Evolutionary conservation across 1,284 basidiomycete genomes (phyloP).

Genomic region (Spongispora temasekensis): DNA sequence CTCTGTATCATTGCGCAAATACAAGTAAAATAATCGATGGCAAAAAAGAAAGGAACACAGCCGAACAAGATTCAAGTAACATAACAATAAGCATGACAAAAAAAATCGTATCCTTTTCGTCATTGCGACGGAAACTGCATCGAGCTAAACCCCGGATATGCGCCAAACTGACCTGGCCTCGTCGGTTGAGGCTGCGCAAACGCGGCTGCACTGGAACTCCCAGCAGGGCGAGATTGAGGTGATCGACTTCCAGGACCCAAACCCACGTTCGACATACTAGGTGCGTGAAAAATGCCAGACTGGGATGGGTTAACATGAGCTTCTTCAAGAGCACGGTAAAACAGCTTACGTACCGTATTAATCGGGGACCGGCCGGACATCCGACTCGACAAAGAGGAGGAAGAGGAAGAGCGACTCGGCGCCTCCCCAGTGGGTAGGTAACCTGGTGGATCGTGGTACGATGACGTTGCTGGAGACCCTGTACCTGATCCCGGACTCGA

Average conservation of each 20-base stretch:
- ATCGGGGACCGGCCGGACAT: conserved; percentile 36
- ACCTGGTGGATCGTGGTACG: conserved; percentile 25
- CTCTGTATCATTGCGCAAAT: no score
- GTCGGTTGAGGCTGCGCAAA: conserved; percentile 29
- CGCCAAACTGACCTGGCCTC: conserved; percentile 24
- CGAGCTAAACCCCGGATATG: conserved; percentile 20
- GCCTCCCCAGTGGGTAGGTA: conserved; percentile 26
- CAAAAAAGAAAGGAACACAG: background rate
- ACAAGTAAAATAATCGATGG: background rate
- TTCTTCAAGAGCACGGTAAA: conserved; percentile 3
- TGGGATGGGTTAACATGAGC: conserved; percentile 11
- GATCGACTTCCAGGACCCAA: conserved; percentile 16
- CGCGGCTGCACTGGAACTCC: conserved; percentile 4
- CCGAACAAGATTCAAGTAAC: conserved; percentile 3
- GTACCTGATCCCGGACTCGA: conserved; percentile 13
- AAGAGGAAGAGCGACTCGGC: conserved; percentile 36
- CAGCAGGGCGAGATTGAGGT: conserved; percentile 19
- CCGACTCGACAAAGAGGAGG: conserved; percentile 36
- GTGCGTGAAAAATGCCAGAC: conserved; percentile 25
- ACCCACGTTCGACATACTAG: conserved; percentile 9
- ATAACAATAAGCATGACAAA: conserved; percentile 24
- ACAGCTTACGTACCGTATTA: conserved; percentile 21
- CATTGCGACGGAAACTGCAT: conserved; percentile 25
- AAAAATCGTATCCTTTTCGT: conserved; percentile 2
- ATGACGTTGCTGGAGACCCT: conserved; percentile 11